Base-by-base conservation (phyloP, 1,284 basidiomycete species). In the Cryptococcus sp. region DNA sequence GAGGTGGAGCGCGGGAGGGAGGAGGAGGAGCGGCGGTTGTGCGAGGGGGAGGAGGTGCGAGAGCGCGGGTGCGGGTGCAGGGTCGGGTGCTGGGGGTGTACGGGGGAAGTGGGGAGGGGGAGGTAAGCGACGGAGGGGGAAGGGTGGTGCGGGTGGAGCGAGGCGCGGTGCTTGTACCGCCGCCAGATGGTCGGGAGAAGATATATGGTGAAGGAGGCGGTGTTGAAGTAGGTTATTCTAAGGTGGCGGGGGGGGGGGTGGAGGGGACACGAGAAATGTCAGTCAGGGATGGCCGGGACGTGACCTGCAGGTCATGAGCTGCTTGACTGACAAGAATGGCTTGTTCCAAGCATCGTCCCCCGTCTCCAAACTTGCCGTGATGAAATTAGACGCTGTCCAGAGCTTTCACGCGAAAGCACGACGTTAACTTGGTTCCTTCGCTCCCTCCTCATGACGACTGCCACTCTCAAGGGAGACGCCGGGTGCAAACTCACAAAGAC, bases 191-290 rank as follows among this genome's bases (percentile, higher is more conserved):
- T 80, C 0, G 91, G 91, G 9, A 97, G 68, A 24, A 98, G 84
- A 78, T 98, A 98, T 18, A 95, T 67, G n/a, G 86, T 79, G 73
- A 97, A 98, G 9, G 88, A 82, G 55, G 90, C 67, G 1, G 76
- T 77, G 61, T 76, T 76, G 58, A 78, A 66, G 50, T 77, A 78
- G n/a, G 76, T 78, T 55, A 78, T 76, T 47, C 76, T 78, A 57
- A 21, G 9, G 21, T 5, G 16, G 42, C 20, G n/a, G 39, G 16
- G 37, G 24, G 36, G 45, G 39, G 23, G 15, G 23, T 9, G 23
- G n/a, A 24, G 5, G 47, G 23, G 11, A 57, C 15, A 23, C 33
- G 16, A 23, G 1, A 51, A 6, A 3, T 45, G n/a, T 33, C 28
- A 33, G 28, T 9, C 9, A 33, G 28, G 28, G 28, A 9, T 33